Base-by-base conservation (phyloP, 1,284 basidiomycete genomes). In the Phlebopus sp. region DNA sequence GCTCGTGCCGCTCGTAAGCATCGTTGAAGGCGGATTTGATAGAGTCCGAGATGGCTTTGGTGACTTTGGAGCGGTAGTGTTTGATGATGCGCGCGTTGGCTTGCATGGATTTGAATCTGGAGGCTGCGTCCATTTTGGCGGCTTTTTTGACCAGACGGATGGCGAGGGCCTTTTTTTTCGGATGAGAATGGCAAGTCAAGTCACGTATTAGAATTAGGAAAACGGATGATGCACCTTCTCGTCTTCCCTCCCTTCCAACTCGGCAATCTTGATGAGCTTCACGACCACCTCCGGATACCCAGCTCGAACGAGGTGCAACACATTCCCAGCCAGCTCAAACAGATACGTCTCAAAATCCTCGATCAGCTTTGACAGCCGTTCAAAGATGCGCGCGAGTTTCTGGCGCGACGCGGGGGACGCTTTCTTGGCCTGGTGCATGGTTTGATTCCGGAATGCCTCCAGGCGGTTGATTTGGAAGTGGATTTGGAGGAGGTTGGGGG, bases 1-100 rank as follows among this genome's bases (percentile, higher is more conserved):
- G 74, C 55, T 82, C 75, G 57, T 83, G 75, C 27, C 75, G 78
- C 37, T 76, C 69, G 63, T 84, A 91, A 14, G 84, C 84, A 18
- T 78, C 76, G 6, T 87, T 78, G 58, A 97, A 92, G 48, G 83
- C 81, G 35, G 74, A 74, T 53, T 83, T 81, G 54, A 96, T 90
- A 2, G 90, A 86, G 14, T 87, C 81, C 2, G 81, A 76, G 64
- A 99, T 89, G 23, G 81, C 79, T 59, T 91, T 90, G 52, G 86
- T 80, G 53, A 97, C 81, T 66, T 95, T 97, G 52, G 90, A 87
- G 10, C 94, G 85, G 68, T 98, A 99, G 66, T 97, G 91, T 71
- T 99, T 99, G 69, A 99, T 88, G 35, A 92, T 78, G 44, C 96
- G 86, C 6, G 94, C 92, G 57, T 96, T 90, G 38, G 94, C 95